Conservation (phyloP, 352 stramenopile genomes). For the Globisporangium sylvaticum region DNA sequence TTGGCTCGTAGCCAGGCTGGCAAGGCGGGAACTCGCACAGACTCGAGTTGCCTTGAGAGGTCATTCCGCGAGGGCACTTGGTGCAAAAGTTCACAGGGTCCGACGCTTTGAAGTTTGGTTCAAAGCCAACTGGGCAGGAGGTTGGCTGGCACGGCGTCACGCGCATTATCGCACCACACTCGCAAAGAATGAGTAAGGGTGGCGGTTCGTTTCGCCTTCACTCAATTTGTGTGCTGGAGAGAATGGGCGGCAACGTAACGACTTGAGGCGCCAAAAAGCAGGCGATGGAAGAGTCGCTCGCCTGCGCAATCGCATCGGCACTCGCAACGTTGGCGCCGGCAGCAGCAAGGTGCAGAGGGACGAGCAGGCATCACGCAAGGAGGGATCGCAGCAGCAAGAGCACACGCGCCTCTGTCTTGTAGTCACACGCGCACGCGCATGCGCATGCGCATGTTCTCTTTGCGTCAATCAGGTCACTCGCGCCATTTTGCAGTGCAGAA, state of each 20-base stretch:
- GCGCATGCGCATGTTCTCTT: too few relatives aligned
- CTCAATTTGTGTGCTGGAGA: neutral
- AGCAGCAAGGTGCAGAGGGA: neutral
- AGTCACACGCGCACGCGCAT: too few relatives aligned
- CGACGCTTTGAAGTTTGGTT: constrained; percentile 26
- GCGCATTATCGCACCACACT: neutral
- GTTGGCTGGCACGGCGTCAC: constrained; percentile 21
- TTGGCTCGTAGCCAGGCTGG: constrained; percentile 38
- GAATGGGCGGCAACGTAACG: neutral
- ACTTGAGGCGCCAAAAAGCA: neutral
- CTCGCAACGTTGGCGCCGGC: neutral
- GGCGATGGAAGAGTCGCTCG: neutral
- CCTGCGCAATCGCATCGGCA: neutral
- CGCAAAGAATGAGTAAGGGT: neutral
- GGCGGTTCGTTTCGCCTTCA: neutral
- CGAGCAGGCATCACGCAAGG: neutral
- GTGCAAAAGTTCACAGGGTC: constrained; percentile 27
- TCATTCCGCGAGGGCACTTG: constrained; percentile 29
- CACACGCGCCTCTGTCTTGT: neutral
- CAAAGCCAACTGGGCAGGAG: constrained; percentile 23
- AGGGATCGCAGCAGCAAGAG: neutral
- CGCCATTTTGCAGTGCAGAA: too few relatives aligned
- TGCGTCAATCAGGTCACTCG: too few relatives aligned
- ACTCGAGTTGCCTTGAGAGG: constrained; percentile 27
- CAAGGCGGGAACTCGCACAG: constrained; percentile 34